Conservation (phyloP, 805 yeast species). For the Sugiyamaella mastotermitis region DNA sequence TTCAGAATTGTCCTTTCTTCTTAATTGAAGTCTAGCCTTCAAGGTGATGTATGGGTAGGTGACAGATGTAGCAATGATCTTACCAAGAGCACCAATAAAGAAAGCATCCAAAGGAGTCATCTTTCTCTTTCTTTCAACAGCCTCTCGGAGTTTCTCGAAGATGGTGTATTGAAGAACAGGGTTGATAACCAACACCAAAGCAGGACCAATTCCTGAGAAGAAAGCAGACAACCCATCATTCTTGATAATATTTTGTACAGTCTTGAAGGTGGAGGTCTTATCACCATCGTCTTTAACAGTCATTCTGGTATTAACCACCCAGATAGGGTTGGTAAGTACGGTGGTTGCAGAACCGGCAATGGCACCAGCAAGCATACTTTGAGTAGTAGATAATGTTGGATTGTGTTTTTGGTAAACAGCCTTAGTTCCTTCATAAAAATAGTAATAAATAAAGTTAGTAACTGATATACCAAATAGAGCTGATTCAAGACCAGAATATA, state of each 20-base stretch:
- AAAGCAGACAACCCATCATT: constrained; percentile 67
- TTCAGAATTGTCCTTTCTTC: constrained; percentile 32
- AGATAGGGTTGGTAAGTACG: constrained; percentile 76
- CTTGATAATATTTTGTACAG: constrained; percentile 56
- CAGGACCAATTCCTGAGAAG: constrained; percentile 84
- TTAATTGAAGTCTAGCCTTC: constrained; percentile 81
- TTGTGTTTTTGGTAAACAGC: constrained; percentile 20
- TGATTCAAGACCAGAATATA: constrained; percentile 81
- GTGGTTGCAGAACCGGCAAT: constrained; percentile 85
- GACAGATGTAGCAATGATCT: constrained; percentile 77
- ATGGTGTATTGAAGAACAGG: constrained; percentile 91
- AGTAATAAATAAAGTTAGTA: constrained; percentile 85
- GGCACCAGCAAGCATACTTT: constrained; percentile 72
- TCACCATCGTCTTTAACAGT: constrained; percentile 46
- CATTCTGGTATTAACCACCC: constrained; percentile 92
- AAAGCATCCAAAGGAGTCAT: constrained; percentile 71
- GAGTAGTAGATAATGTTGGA: constrained; percentile 42
- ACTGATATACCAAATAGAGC: constrained; percentile 81
- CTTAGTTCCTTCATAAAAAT: constrained; percentile 72
- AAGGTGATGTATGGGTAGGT: constrained; percentile 89
- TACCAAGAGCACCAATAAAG: constrained; percentile 82
- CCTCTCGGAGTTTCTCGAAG: constrained; percentile 77
- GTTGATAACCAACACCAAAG: constrained; percentile 75
- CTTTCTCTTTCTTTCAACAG: constrained; percentile 50
- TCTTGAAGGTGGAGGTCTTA: constrained; percentile 45